Evolutionary conservation across 768 basidiomycete species (phyloP).

Genomic region (Infundibulicybe gibba): DNA sequence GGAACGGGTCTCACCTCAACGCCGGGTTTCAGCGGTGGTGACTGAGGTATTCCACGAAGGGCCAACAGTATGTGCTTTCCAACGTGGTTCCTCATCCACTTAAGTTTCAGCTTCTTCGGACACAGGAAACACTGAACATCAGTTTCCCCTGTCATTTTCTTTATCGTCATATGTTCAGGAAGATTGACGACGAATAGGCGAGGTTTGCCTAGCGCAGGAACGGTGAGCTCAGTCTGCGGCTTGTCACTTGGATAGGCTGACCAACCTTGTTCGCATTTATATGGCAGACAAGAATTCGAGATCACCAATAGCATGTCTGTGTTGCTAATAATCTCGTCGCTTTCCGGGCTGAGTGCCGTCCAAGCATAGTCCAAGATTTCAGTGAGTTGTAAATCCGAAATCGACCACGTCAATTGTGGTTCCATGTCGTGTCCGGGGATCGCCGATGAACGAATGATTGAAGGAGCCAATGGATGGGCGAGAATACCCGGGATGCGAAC

Average conservation of each 20-base stretch:
- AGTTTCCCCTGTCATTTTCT: not conserved
- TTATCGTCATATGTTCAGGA: not conserved
- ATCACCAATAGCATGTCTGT: not conserved
- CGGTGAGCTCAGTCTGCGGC: not conserved
- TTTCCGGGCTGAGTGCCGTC: not conserved
- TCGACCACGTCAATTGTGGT: not conserved
- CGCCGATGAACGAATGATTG: not conserved
- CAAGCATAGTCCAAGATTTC: not conserved
- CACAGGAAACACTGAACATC: not conserved
- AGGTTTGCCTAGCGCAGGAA: not conserved
- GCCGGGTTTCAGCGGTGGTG: not conserved
- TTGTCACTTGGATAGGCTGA: too few species aligned
- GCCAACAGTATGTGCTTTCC: conserved; percentile 8
- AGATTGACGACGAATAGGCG: not conserved
- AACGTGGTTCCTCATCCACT: conserved; percentile 9
- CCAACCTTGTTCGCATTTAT: not conserved
- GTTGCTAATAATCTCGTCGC: not conserved
- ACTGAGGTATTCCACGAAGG: not conserved
- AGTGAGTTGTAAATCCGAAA: not conserved
- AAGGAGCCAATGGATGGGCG: not conserved
- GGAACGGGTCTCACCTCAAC: not conserved
- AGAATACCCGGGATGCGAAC: not conserved
- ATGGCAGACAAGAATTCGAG: not conserved
- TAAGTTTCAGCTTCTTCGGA: not conserved
- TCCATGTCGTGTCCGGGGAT: too few species aligned